Evolutionary conservation across 768 basidiomycete genomes (phyloP).

Genomic region (Podaxis sp.): DNA sequence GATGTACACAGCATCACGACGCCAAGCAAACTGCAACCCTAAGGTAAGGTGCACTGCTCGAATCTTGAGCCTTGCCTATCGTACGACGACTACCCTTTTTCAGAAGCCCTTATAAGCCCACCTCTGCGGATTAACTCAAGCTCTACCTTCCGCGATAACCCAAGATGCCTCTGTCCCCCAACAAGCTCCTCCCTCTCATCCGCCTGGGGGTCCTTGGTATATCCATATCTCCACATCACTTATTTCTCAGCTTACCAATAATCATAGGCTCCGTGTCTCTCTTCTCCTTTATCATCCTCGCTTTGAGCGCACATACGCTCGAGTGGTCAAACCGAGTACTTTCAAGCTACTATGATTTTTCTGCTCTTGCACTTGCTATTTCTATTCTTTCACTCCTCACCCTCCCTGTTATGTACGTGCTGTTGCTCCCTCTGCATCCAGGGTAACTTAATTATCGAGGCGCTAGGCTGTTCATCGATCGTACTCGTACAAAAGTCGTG

Average conservation of each 20-base stretch:
- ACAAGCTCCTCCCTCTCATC: background rate
- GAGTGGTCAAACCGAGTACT: constrained; percentile 11
- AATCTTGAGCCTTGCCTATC: too few relatives aligned
- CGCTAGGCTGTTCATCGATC: constrained; percentile 31
- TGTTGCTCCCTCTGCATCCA: background rate
- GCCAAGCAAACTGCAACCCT: too few relatives aligned
- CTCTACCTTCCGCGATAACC: background rate
- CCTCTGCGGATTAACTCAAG: too few relatives aligned
- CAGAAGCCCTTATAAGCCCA: too few relatives aligned
- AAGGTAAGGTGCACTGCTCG: too few relatives aligned
- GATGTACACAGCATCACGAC: too few relatives aligned
- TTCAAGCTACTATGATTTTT: constrained; percentile 21
- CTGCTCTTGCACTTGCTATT: constrained; percentile 33
- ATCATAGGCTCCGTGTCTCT: constrained; percentile 15
- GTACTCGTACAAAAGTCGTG: constrained; percentile 29
- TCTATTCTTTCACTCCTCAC: constrained; percentile 34
- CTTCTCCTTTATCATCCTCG: constrained; percentile 21
- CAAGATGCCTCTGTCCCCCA: background rate
- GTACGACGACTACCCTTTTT: too few relatives aligned
- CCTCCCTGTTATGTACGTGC: constrained; percentile 33
- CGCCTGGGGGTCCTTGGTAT: constrained; percentile 3
- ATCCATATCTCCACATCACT: background rate
- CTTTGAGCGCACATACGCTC: constrained; percentile 21
- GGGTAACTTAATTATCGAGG: background rate
- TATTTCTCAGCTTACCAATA: background rate